Conservation (phyloP, 2,329 filamentous ascomycete species). For the Aspergillus carbonarius region DNA sequence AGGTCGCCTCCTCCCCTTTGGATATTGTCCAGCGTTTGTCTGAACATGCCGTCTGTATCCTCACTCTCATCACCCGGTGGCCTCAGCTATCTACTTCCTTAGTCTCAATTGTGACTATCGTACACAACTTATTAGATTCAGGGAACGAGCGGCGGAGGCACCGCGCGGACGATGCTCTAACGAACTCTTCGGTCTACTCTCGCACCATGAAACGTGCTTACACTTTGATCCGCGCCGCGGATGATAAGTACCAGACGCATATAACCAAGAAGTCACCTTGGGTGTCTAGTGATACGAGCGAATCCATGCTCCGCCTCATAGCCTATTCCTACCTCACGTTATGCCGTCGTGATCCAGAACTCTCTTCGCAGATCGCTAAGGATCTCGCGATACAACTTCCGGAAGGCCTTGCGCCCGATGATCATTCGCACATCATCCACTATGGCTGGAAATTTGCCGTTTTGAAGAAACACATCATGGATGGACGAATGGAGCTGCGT, state of each 20-base stretch:
- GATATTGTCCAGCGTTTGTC: constrained; percentile 28
- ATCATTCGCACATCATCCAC: constrained; percentile 37
- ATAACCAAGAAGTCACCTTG: constrained; percentile 45
- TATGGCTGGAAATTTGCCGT: constrained; percentile 68
- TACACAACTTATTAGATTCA: constrained; percentile 32
- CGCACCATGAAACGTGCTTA: constrained; percentile 27
- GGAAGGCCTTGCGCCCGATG: constrained; percentile 24
- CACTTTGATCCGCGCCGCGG: constrained; percentile 31
- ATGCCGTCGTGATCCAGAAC: constrained; percentile 28
- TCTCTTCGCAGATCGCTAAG: constrained; percentile 35
- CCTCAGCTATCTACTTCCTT: constrained; percentile 28
- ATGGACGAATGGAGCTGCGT: constrained; percentile 86
- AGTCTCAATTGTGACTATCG: constrained; percentile 22
- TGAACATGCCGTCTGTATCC: constrained; percentile 29
- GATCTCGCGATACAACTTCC: constrained; percentile 39
- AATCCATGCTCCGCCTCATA: constrained; percentile 36
- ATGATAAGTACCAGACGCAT: constrained; percentile 38
- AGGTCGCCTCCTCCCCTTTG: constrained; percentile 26
- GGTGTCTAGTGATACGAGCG: constrained; percentile 44
- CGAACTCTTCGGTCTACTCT: constrained; percentile 19
- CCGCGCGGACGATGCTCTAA: constrained; percentile 20
- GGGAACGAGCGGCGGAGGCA: constrained; percentile 27
- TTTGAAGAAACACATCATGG: constrained; percentile 71
- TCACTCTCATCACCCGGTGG: constrained; percentile 30
- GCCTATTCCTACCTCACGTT: constrained; percentile 32